phyloP scores from a whole-genome alignment of 768 basidiomycete genomes.

The Termitomyces sp. region DNA sequence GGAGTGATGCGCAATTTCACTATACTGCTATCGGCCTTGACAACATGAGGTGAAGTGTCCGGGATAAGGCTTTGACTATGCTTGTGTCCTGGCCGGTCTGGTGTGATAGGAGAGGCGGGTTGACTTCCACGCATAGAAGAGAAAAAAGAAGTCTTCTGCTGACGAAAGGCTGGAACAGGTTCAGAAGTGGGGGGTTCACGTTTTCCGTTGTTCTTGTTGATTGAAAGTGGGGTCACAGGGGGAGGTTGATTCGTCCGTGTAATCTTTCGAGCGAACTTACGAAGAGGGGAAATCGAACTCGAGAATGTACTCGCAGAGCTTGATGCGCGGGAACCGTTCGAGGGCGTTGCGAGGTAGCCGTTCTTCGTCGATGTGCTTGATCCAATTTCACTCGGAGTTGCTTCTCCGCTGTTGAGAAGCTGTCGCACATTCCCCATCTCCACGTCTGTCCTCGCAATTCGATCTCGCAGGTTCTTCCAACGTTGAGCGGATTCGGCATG shows the following conservation, averaged over 20 bases:
- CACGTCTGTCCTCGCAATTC: conserved; percentile 72
- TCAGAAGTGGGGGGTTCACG: conserved; percentile 54
- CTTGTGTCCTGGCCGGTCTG: conserved; percentile 59
- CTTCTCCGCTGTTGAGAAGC: conserved; percentile 46
- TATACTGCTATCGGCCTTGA: conserved; percentile 35
- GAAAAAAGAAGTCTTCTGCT: conserved; percentile 64
- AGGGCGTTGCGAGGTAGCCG: conserved; percentile 63
- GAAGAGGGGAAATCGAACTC: conserved; percentile 75
- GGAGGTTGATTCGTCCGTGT: conserved; percentile 39
- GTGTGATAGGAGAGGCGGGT: conserved; percentile 43
- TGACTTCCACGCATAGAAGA: conserved; percentile 38
- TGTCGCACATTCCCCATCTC: conserved; percentile 76
- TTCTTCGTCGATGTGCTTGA: conserved; percentile 60
- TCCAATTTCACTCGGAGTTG: conserved; percentile 57
- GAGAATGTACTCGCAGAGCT: conserved; percentile 57
- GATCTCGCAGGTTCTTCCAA: conserved; percentile 76
- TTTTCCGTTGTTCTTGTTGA: conserved; percentile 33
- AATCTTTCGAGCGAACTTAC: conserved; percentile 70
- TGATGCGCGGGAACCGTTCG: conserved; percentile 40
- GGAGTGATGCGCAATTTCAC: conserved; percentile 27
- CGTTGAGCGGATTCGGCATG: conserved; percentile 86
- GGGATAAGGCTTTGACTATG: conserved; percentile 70
- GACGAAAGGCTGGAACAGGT: conserved; percentile 42
- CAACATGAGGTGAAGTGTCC: conserved; percentile 52
- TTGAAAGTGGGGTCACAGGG: conserved; percentile 42